phyloP scores from a whole-genome alignment of 805 yeast genomes.

The Lachancea sp. region DNA sequence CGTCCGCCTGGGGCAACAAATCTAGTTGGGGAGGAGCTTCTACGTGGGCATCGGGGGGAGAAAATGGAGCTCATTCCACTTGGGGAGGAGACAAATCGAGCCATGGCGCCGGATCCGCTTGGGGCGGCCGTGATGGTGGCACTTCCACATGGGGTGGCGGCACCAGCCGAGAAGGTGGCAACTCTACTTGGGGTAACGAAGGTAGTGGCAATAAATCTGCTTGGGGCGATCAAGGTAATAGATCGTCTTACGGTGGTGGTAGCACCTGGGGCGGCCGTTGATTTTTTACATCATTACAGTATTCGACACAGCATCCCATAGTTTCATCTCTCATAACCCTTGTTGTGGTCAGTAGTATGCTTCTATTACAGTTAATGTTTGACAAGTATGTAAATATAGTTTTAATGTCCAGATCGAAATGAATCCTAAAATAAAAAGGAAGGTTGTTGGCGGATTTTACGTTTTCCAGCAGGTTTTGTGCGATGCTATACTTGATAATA shows the following conservation, averaged over 20 bases:
- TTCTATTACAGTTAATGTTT: background rate
- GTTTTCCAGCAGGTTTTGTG: too few relatives aligned
- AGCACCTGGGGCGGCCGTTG: conserved; percentile 32
- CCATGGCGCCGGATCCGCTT: conserved; percentile 40
- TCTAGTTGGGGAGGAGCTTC: conserved; percentile 45
- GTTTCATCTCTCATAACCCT: background rate
- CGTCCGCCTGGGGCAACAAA: conserved; percentile 33
- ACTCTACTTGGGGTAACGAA: conserved; percentile 36
- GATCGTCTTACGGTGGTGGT: conserved; percentile 25
- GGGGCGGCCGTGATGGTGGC: conserved; percentile 38
- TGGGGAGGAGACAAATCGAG: conserved; percentile 38
- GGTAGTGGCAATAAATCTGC: conserved; percentile 31
- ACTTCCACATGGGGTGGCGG: conserved; percentile 39
- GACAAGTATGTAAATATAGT: conserved; percentile 2
- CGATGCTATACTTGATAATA: too few relatives aligned
- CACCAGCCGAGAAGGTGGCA: conserved; percentile 12
- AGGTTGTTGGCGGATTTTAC: background rate
- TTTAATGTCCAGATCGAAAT: background rate
- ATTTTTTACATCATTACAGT: background rate
- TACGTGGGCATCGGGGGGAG: conserved; percentile 38
- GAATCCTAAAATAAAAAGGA: background rate
- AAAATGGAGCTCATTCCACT: conserved; percentile 39
- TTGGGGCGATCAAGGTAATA: conserved; percentile 33
- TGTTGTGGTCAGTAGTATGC: background rate
- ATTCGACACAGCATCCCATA: background rate